Conservation (phyloP, 2,329 filamentous ascomycete species). For the Talaromyces sp. region DNA sequence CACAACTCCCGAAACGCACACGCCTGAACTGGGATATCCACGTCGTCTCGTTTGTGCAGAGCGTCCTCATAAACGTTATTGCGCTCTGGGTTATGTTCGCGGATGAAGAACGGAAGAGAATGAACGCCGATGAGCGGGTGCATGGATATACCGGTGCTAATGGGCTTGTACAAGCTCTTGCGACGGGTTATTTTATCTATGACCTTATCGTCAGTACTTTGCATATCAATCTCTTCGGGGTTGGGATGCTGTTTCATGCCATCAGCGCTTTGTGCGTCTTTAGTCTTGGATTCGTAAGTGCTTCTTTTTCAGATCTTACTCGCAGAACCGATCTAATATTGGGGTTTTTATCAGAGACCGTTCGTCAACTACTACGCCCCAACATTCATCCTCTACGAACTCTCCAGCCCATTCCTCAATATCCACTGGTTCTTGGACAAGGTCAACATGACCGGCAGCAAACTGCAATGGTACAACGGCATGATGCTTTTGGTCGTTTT, state of each 20-base stretch:
- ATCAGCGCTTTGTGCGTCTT: slow-evolving; percentile 62
- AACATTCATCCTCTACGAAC: slow-evolving; percentile 66
- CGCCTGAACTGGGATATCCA: slow-evolving; percentile 67
- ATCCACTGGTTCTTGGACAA: slow-evolving; percentile 71
- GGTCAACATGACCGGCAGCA: slow-evolving; percentile 62
- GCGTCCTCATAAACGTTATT: slow-evolving; percentile 54
- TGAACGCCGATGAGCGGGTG: slow-evolving; percentile 55
- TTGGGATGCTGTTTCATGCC: slow-evolving; percentile 62
- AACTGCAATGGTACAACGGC: slow-evolving; percentile 63
- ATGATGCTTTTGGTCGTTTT: slow-evolving; percentile 59
- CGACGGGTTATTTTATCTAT: slow-evolving; percentile 64
- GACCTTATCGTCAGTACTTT: slow-evolving; percentile 58
- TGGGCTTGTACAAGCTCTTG: slow-evolving; percentile 60
- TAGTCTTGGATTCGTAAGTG: slow-evolving; percentile 62
- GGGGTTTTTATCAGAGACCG: slow-evolving; percentile 50
- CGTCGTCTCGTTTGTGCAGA: slow-evolving; percentile 62
- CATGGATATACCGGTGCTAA: slow-evolving; percentile 62
- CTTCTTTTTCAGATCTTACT: slow-evolving; percentile 17
- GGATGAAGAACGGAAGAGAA: slow-evolving; percentile 56
- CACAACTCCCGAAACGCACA: slow-evolving; percentile 54
- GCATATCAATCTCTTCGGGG: slow-evolving; percentile 59
- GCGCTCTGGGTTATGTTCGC: slow-evolving; percentile 59
- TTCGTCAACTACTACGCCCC: slow-evolving; percentile 66
- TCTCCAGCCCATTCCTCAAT: slow-evolving; percentile 65
- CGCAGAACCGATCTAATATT: neutral